Evolutionary conservation across 23 red algal species (phyloP), one percentile per base, ranked within the genome.

Genomic region (Chondrus crispus): DNA sequence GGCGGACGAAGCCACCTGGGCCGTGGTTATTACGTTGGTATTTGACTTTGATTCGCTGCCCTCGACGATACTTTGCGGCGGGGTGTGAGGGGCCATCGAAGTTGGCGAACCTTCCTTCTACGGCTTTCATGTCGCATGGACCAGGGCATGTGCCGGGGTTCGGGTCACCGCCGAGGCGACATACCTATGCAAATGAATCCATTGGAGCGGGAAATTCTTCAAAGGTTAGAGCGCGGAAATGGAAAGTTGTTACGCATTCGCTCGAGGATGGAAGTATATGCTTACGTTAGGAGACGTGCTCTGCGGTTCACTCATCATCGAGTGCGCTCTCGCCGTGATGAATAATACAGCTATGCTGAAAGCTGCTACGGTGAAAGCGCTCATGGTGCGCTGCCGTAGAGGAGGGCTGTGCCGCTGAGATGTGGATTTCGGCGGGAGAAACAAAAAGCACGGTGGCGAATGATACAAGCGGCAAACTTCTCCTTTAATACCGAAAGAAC

Each of bases 21-120:
- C 81, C 90, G 63, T 93, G 90, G 42, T 93, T 93, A 41, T 93
- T 93, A 13, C 84, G 84, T 53, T 42, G 64, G 30, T 87, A 87
- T n/a, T 87, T 87, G n/a, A 87, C 66, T 37, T 49, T 72, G 22
- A 87, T 72, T 38, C 42, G 42, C 29, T 87, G 66, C 26, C 84
- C 84, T 14, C 84, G 84, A 48, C 64, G 29, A 32, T 87, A 87
- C 42, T 30, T 74, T 20, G 84, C 84, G 28, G 84, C 64, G 46
- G 84, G 84, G 38, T 87, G 64, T 20, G 62, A 71, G 7, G 84
- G 84, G 42, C 60, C n/a, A 38, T 71, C 64, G 62, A 73, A 74
- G 69, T 87, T 87, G 13, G 84, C 84, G 46, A 71, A 87, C 43
- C 84, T 46, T 30, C 84, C 84, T 20, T 71, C 47, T 54, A 87